These are phyloP conservation scores for Apiotrichum brassicae DNA, from an alignment of 1,284 basidiomycete species.

Conservation along the genomic window DNA sequence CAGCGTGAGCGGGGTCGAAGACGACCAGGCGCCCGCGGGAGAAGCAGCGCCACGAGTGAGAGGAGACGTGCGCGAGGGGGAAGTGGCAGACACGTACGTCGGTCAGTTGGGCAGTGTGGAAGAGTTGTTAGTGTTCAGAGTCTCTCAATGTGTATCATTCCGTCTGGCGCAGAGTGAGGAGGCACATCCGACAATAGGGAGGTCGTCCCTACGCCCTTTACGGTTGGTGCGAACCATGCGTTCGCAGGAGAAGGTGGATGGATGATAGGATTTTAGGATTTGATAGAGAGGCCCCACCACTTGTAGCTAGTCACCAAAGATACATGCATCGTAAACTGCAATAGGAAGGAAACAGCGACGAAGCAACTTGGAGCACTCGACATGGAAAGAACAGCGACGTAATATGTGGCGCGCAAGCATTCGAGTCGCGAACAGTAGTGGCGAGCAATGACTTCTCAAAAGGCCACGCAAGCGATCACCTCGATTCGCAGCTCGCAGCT, in stretches of 20 bases:
- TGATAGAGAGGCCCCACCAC: not conserved
- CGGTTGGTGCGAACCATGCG: constrained; percentile 1
- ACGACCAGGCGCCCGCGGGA: constrained; percentile 6
- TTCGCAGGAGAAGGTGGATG: constrained; percentile 2
- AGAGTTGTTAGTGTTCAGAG: not conserved
- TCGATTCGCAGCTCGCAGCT: no score
- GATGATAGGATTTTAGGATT: not conserved
- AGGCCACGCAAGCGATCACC: no score
- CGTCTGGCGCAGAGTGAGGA: not conserved
- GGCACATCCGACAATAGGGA: not conserved
- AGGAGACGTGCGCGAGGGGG: not conserved
- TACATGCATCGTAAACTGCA: not conserved
- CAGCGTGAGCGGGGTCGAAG: constrained; percentile 20
- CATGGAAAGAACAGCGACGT: no score
- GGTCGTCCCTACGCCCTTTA: not conserved
- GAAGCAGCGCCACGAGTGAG: not conserved
- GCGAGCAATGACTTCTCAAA: no score
- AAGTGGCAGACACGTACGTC: no score
- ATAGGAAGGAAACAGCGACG: not conserved
- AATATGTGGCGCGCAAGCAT: no score
- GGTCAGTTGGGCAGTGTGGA: no score
- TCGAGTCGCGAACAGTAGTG: no score
- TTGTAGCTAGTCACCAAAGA: constrained; percentile 3
- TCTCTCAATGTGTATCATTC: not conserved
- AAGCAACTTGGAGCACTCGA: not conserved